Evolutionary conservation across 2,329 filamentous ascomycete species (phyloP), one percentile per base, ranked within the genome.

Genomic region (Pestalotiopsis sp.): DNA sequence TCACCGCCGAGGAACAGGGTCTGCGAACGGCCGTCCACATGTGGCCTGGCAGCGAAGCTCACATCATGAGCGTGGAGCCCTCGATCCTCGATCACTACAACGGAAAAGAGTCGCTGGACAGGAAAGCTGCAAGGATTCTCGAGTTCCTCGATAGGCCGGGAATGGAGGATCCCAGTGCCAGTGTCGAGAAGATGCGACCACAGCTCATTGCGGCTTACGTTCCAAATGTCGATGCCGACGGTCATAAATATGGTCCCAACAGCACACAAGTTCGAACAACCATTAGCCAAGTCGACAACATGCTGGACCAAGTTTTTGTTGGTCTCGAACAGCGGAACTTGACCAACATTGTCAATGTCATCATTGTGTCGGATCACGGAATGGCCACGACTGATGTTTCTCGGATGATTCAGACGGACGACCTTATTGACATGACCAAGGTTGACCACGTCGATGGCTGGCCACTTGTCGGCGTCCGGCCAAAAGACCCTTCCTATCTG

Each of bases 41-140:
- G 96, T 99, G 96, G 96, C 96, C 96, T 1, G 96, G 96, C 2
- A 97, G 93, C 58, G 96, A 99, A 81, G 95, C 95, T 5, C 91
- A 94, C 78, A 92, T 97, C 70, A 85, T 89, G 13, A 84, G 86
- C n/a, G 84, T 91, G 20, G 90, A 95, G 71, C 93, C 95, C 2
- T 91, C 89, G 11, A 93, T 93, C 75, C 79, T 98, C 63, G 96
- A 98, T 82, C 91, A 90, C 74, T 99, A 88, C 82, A 95, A 97
- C 73, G 91, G 89, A 9, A 87, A 91, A 0, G 95, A 98, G 81
- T 78, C 84, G 39, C 85, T 99, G 1, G 79, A 88, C 0, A 88
- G 86, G 45, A 99, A 99, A 80, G 93, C 95, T 14, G 83, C 90
- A 39, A 88, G 94, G 57, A 90, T 98, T 6, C 83, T 99, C 12